These are phyloP conservation scores for Mortierella sp. DNA, from an alignment of 371 early-diverging fungal genomes.

Conservation along the genomic window DNA sequence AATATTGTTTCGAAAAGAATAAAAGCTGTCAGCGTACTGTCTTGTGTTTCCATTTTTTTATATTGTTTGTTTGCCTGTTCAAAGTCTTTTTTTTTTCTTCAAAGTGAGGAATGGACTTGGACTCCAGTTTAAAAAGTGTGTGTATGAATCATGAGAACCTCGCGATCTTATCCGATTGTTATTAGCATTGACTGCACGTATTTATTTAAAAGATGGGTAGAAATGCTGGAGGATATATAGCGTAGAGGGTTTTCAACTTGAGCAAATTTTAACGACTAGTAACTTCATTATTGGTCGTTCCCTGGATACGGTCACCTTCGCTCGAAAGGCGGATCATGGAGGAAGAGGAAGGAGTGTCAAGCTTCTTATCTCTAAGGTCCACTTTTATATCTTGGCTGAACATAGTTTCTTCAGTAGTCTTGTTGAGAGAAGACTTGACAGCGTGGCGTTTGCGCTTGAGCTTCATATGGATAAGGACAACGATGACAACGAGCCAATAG, in stretches of 20 bases:
- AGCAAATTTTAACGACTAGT: not conserved
- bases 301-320: not conserved
- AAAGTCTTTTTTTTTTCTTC: not conserved
- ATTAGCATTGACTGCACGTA: too few relatives aligned
- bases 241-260: too few relatives aligned
- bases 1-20: constrained; percentile 11
- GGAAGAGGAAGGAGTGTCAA: not conserved
- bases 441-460: constrained; percentile 34
- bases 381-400: not conserved
- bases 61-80: not conserved
- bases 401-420: not conserved
- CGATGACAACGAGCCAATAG: constrained; percentile 74
- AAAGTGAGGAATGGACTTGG: not conserved
- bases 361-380: not conserved
- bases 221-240: too few relatives aligned
- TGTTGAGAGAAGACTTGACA: not conserved
- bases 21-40: not conserved
- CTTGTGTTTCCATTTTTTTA: not conserved
- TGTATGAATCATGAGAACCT: too few relatives aligned
- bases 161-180: too few relatives aligned
- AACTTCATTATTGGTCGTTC: not conserved
- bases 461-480: constrained; percentile 34
- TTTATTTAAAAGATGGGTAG: too few relatives aligned
- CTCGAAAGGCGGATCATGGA: not conserved
- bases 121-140: too few relatives aligned